Evolutionary conservation across 2,329 filamentous ascomycete genomes (phyloP).

Genomic region (Curvularia verruculosa): DNA sequence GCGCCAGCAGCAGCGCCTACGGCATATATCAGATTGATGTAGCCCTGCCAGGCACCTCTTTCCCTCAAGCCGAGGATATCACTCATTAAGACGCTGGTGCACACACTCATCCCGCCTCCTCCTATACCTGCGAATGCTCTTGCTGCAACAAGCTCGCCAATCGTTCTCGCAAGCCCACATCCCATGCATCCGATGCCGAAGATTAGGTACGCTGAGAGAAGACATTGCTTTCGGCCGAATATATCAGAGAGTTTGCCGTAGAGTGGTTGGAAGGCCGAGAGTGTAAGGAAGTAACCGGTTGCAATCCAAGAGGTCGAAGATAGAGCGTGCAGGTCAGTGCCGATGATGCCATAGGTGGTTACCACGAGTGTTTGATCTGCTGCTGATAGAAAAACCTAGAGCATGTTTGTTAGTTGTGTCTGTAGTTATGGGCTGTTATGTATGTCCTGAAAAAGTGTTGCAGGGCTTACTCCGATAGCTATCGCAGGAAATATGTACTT

Average conservation of each 20-base stretch:
- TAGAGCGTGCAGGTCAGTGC: slow-evolving; percentile 74
- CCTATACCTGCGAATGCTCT: slow-evolving; percentile 69
- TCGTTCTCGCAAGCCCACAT: slow-evolving; percentile 68
- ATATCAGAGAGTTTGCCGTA: slow-evolving; percentile 75
- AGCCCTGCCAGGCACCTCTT: slow-evolving; percentile 75
- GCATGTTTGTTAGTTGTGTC: neutral
- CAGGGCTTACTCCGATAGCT: slow-evolving; percentile 62
- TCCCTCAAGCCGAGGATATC: slow-evolving; percentile 74
- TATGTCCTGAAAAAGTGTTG: neutral
- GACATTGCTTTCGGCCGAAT: slow-evolving; percentile 69
- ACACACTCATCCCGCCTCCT: slow-evolving; percentile 73
- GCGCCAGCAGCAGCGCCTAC: slow-evolving; percentile 71
- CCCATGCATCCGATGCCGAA: slow-evolving; percentile 69
- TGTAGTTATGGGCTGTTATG: neutral
- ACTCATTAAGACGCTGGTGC: slow-evolving; percentile 71
- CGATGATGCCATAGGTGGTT: slow-evolving; percentile 78
- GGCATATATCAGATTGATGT: slow-evolving; percentile 75
- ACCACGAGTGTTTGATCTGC: slow-evolving; percentile 79
- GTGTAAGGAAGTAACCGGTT: slow-evolving; percentile 70
- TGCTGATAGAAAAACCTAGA: slow-evolving; percentile 72
- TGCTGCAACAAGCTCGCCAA: slow-evolving; percentile 69
- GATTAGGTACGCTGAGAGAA: slow-evolving; percentile 68
- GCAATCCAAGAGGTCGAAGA: slow-evolving; percentile 80
- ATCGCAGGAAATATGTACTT: slow-evolving; percentile 66
- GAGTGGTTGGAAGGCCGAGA: slow-evolving; percentile 76